Evolutionary conservation across 306 rosid species (phyloP), one percentile per base, ranked within the genome.

Genomic region (Cucurbita argyrosperma): DNA sequence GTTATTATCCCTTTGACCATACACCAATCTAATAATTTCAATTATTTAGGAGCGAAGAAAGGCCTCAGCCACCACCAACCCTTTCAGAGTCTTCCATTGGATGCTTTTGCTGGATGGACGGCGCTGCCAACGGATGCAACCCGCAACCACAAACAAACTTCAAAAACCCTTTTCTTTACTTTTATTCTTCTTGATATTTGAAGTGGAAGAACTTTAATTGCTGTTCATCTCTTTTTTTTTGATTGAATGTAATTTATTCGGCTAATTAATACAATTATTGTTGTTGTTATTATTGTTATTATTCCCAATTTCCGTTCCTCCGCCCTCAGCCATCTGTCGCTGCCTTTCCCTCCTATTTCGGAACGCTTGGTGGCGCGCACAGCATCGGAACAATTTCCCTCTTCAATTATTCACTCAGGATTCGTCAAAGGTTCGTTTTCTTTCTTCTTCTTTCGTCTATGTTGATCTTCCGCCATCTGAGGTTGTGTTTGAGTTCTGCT

Each of bases 371-470:
- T 51, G 77, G 76, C 64, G 76, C 64, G 40, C 74, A 15, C 51
- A 52, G 68, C 86, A 78, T 78, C 62, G 71, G 79, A 76, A 62
- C 80, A 47, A 12, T 53, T 70, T 30, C 55, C 66, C n/a, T 72
- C 55, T 56, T 7, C 30, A 63, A 45, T 45, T 69, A 0, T 62
- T 70, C 19, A 3, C 64, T 76, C 15, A 5, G 63, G 63, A 47
- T 46, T 71, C 45, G 6, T 57, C 76, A 7, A 63, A 79, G 87
- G 87, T 83, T 72, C 53, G 82, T 40, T 55, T 12, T 0, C 0
- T 43, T 30, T 30, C 4, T 39, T 39, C 7, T 6, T 10, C 7
- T 46, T 62, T 37, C 54, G 23, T 38, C 12, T 13, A 49, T n/a
- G 51, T 21, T 1, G 42, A 14, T 51, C 15, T 43, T 49, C 42